Conservation (phyloP, 139 green algal genomes). For the Tetradesmus lagerheimii region DNA sequence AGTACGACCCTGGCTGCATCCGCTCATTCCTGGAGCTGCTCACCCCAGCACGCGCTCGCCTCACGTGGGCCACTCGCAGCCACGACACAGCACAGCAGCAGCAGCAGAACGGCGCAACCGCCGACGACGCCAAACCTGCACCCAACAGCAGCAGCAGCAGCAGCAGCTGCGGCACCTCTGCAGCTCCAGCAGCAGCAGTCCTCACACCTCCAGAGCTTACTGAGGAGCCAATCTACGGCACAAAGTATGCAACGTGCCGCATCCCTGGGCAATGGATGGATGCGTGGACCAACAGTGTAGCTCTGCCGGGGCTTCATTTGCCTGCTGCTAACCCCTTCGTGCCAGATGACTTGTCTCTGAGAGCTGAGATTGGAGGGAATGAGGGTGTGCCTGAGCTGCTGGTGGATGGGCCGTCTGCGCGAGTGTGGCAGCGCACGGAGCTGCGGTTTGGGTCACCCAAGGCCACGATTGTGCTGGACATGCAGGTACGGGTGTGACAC, state of each 20-base stretch:
- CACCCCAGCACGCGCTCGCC: conserved; percentile 68
- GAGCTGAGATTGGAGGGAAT: background rate
- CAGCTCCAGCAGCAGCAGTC: background rate
- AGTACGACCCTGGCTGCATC: conserved; percentile 79
- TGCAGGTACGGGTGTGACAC: conserved; percentile 52
- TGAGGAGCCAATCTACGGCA: conserved; percentile 77
- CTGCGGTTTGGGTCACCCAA: conserved; percentile 69
- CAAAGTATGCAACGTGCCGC: conserved; percentile 60
- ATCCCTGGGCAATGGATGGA: conserved; percentile 72
- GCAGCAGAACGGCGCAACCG: background rate
- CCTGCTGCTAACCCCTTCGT: conserved; percentile 89
- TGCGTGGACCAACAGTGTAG: conserved; percentile 24
- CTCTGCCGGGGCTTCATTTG: conserved; percentile 70
- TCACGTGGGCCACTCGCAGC: conserved; percentile 77
- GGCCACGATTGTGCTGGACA: conserved; percentile 72
- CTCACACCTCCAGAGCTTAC: background rate
- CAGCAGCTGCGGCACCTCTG: background rate
- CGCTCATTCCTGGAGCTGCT: conserved; percentile 68
- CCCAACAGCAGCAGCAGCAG: background rate
- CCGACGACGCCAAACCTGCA: background rate
- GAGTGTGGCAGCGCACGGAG: conserved; percentile 55
- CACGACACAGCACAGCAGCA: conserved; percentile 8
- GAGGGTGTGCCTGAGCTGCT: conserved; percentile 39
- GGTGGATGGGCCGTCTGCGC: conserved; percentile 22
- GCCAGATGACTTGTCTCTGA: conserved; percentile 76